A percentile compares a stretch with the other conserved stretches of the same genome.
phyloP scores from a whole-genome alignment of 169 alveolate genomes.

The Plasmodium fragile region DNA sequence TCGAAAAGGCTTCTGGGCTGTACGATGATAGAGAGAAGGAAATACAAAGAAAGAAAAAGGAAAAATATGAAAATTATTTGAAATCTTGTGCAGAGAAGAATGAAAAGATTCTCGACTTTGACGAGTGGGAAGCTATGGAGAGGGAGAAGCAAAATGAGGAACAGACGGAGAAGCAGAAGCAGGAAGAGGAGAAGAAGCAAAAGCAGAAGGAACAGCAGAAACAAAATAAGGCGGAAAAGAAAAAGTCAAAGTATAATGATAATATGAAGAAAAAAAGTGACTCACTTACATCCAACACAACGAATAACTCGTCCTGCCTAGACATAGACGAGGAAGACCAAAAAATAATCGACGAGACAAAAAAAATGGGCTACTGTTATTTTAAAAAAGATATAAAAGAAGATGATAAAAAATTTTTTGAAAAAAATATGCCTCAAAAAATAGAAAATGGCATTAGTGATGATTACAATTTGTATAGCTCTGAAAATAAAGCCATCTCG shows the following conservation, averaged over 20 bases:
- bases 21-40: conserved; percentile 87
- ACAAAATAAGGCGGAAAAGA: conserved; percentile 47
- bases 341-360: conserved; percentile 88
- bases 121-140: conserved; percentile 80
- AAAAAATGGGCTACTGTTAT: conserved; percentile 91
- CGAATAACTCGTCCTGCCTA: conserved; percentile 75
- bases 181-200: conserved; percentile 72
- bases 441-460: conserved; percentile 62
- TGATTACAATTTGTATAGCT: conserved; percentile 12
- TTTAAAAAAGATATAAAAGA: conserved; percentile 83
- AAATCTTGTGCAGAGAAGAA: conserved; percentile 76
- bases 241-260: not conserved
- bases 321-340: conserved; percentile 90
- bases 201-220: conserved; percentile 75
- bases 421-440: conserved; percentile 69
- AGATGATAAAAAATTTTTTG: conserved; percentile 49
- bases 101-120: conserved; percentile 68
- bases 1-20: conserved; percentile 86
- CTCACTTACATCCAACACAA: conserved; percentile 44
- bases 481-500: conserved; percentile 79
- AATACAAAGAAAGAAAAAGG: conserved; percentile 79
- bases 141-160: conserved; percentile 83
- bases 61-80: conserved; percentile 82
- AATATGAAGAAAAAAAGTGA: conserved; percentile 19
- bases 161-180: conserved; percentile 80